phyloP scores from a whole-genome alignment of 306 rosid species.

The Begonia loranthoides region DNA sequence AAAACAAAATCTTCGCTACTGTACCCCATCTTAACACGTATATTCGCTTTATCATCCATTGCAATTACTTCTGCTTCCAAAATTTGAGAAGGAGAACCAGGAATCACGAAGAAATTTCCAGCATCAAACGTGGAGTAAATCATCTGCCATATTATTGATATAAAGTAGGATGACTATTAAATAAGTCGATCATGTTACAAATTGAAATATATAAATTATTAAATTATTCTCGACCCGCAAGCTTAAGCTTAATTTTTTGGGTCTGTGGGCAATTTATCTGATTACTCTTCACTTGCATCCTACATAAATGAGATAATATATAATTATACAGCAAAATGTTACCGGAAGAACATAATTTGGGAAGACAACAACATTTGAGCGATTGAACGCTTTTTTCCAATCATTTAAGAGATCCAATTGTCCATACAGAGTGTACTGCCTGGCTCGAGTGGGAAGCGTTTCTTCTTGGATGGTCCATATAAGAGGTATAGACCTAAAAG shows the following conservation, averaged over 20 bases:
- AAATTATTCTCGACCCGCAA: too few species aligned
- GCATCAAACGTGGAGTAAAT: constrained; percentile 67
- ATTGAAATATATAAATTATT: too few species aligned
- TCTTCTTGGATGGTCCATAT: constrained; percentile 78
- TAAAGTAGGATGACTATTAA: not conserved
- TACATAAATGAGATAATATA: not conserved
- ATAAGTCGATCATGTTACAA: too few species aligned
- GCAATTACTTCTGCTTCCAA: constrained; percentile 46
- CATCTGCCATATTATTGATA: too few species aligned
- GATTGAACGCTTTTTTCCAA: constrained; percentile 83
- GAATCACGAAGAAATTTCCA: constrained; percentile 82
- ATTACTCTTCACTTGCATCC: too few species aligned
- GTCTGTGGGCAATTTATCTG: too few species aligned
- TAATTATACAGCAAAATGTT: constrained; percentile 20
- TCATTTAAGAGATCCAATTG: constrained; percentile 60
- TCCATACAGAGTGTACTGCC: constrained; percentile 35
- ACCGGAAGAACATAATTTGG: constrained; percentile 87
- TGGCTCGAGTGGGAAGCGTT: constrained; percentile 61
- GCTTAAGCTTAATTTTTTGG: too few species aligned
- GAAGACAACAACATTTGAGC: constrained; percentile 83
- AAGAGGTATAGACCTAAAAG: constrained; percentile 83
- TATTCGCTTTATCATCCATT: constrained; percentile 31
- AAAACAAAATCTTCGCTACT: constrained; percentile 47
- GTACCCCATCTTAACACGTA: constrained; percentile 47
- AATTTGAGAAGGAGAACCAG: constrained; percentile 70